phyloP scores from a whole-genome alignment of 108 stramenopile genomes.

The Cyclostephanos invisitatus region DNA sequence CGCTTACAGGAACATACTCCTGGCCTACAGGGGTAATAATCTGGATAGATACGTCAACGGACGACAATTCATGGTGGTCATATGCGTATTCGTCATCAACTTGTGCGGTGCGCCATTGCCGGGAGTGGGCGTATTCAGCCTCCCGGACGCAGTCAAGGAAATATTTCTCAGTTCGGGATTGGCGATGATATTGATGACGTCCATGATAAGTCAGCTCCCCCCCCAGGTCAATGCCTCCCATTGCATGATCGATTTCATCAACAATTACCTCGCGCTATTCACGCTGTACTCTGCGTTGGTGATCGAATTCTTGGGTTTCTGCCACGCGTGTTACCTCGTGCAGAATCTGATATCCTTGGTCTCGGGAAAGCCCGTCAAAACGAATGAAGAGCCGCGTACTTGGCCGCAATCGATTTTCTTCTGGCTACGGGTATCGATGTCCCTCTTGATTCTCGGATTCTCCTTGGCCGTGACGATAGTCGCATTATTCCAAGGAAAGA shows the following conservation, averaged over 20 bases:
- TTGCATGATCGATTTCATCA: slow-evolving; percentile 84
- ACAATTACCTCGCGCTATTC: slow-evolving; percentile 65
- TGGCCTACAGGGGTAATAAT: slow-evolving; percentile 68
- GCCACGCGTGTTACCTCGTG: slow-evolving; percentile 68
- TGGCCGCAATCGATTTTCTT: slow-evolving; percentile 36
- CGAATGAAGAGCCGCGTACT: slow-evolving; percentile 60
- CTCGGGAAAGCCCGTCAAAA: slow-evolving; percentile 52
- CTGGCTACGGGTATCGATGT: slow-evolving; percentile 57
- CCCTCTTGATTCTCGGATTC: slow-evolving; percentile 48
- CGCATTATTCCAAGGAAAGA: slow-evolving; percentile 60
- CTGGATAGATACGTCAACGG: slow-evolving; percentile 73
- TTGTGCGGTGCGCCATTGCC: slow-evolving; percentile 53
- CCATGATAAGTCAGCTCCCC: slow-evolving; percentile 63
- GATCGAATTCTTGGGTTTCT: slow-evolving; percentile 73
- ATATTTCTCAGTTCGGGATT: slow-evolving; percentile 59
- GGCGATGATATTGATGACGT: slow-evolving; percentile 67
- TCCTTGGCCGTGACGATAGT: slow-evolving; percentile 58
- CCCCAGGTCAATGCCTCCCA: slow-evolving; percentile 69
- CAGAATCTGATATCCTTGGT: slow-evolving; percentile 50
- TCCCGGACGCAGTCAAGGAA: slow-evolving; percentile 32
- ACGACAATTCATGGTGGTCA: slow-evolving; percentile 65
- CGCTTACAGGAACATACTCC: slow-evolving; percentile 47
- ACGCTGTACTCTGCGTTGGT: slow-evolving; percentile 62
- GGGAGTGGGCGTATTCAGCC: slow-evolving; percentile 25
- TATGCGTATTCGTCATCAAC: slow-evolving; percentile 63